Base-by-base conservation (phyloP, 805 yeast species). In the Starmerella roubikii region DNA sequence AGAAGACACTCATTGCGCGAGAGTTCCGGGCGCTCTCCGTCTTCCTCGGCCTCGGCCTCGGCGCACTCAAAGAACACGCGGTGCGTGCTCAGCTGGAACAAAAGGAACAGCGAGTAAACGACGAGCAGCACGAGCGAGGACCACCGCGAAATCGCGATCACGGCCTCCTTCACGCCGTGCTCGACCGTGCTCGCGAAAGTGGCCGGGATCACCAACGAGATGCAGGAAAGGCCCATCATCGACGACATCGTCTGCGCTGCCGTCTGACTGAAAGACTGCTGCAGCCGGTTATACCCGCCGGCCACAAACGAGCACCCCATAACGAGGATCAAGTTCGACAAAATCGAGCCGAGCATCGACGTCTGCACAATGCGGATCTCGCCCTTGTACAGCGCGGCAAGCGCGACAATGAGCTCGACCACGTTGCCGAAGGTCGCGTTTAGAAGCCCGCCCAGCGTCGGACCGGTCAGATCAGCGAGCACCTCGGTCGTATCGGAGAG, bases 401-500 rank as follows among this genome's bases (percentile, higher is more conserved):
- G 66, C 1, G 94, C 81, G 26, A 91, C 97, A 58, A 91, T 91
- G 44, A 91, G 74, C 63, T 91, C 98, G 18, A 91, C 95, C 2
- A 97, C 97, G 58, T 91, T 91, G 42, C 98, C 98, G 57, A 91
- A 83, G 9, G 97, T 86, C 2, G 98, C 98, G 61, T 91, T 91
- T 53, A 91, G 67, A 47, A 91, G 67, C 0, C 97, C 97, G 12
- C 98, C 97, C 19, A 88, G 49, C 9, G 96, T 86, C 54, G 84
- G 81, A 44, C 97, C 96, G 25, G 84, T 84, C 47, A 79, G 76
- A 42, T 74, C 81, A 31, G 94, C 74, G 40, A 91, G 67, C 53
- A 85, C 93, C 59, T 91, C 98, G 4, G 98, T 91, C 30, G 95
- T 93, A 61, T 68, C 84, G 0, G 95, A 93, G 41, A 91, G 66